Percentiles rank a stretch among this genome's conserved stretches.
phyloP scores from a whole-genome alignment of 2,329 filamentous ascomycete species.

The Trichoderma hamatum region DNA sequence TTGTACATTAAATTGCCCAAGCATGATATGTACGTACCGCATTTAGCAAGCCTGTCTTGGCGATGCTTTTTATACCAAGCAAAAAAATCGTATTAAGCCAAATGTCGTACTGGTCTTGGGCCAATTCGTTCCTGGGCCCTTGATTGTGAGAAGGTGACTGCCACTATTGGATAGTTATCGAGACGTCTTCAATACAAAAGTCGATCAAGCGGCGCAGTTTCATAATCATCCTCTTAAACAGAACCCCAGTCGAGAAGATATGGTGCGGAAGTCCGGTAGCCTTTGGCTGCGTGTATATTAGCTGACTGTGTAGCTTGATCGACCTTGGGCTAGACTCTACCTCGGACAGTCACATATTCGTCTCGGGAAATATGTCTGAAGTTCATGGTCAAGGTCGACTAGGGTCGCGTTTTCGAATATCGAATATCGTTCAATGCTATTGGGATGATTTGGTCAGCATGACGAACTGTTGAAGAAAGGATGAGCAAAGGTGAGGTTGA shows the following conservation, averaged over 20 bases:
- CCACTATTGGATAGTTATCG: neutral
- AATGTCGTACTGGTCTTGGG: neutral
- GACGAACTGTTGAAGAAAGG: neutral
- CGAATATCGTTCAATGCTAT: neutral
- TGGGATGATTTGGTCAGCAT: neutral
- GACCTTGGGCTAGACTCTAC: neutral
- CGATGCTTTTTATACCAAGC: neutral
- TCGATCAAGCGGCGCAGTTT: neutral
- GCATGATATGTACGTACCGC: conserved; percentile 14
- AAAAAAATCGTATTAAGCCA: neutral
- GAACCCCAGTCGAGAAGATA: neutral
- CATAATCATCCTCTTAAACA: neutral
- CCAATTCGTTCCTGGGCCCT: neutral
- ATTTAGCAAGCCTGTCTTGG: conserved; percentile 14
- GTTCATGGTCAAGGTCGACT: neutral
- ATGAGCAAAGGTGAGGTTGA: neutral
- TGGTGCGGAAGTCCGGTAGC: too few species aligned
- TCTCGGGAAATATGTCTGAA: neutral
- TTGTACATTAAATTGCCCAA: neutral
- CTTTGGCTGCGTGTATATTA: neutral
- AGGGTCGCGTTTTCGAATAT: neutral
- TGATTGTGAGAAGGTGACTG: neutral
- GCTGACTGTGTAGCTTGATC: neutral
- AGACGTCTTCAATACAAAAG: neutral
- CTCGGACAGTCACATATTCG: neutral